These are phyloP conservation scores for Irpex rosettiformis DNA, from an alignment of 1,284 basidiomycete genomes.

Conservation along the genomic window DNA sequence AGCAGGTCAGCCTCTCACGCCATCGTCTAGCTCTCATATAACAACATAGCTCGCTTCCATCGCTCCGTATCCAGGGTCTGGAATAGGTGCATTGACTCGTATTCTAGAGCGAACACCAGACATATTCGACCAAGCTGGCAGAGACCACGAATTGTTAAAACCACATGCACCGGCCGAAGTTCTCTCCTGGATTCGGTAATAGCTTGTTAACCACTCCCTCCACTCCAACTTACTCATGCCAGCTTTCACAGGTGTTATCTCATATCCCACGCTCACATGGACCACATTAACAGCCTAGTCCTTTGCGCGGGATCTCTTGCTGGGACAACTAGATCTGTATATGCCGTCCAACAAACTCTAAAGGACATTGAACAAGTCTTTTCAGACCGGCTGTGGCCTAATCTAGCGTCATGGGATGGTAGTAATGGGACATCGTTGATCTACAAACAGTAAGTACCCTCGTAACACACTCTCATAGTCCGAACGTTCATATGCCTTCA, in stretches of 20 bases:
- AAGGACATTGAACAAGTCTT: slow-evolving; percentile 73
- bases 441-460: slow-evolving; percentile 40
- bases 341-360: slow-evolving; percentile 58
- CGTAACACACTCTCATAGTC: neutral
- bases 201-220: neutral
- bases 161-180: slow-evolving; percentile 45
- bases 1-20: slow-evolving; percentile 48
- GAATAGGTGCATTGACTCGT: slow-evolving; percentile 58
- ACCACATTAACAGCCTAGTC: slow-evolving; percentile 76
- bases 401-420: slow-evolving; percentile 72
- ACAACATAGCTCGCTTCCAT: neutral
- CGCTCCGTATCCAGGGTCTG: slow-evolving; percentile 48
- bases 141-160: slow-evolving; percentile 3
- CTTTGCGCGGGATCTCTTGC: slow-evolving; percentile 69
- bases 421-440: slow-evolving; percentile 54
- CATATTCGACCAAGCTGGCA: slow-evolving; percentile 40
- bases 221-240: neutral
- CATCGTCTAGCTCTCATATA: neutral
- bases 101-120: slow-evolving; percentile 49
- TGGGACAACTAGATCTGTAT: slow-evolving; percentile 64
- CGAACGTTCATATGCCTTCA: slow-evolving; percentile 9
- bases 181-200: slow-evolving; percentile 57
- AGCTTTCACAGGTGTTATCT: slow-evolving; percentile 55
- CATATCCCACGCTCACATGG: slow-evolving; percentile 79
- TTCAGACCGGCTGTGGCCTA: slow-evolving; percentile 78